Conservation (phyloP, 2,329 filamentous ascomycete genomes). For the Pestalotiopsis sp. region DNA sequence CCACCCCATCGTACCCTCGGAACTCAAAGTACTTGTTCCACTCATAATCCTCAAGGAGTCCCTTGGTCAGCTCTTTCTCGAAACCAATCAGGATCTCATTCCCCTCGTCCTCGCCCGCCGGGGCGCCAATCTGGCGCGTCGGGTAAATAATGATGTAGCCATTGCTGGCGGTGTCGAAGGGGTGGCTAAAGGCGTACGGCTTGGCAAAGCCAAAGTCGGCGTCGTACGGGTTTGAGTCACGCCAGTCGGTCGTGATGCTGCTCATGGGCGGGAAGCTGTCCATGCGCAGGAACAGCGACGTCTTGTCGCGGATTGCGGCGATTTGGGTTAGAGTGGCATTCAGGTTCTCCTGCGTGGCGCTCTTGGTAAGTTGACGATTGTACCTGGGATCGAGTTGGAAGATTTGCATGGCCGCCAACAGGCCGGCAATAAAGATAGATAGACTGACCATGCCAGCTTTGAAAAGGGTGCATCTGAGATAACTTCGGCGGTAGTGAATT, state of each 20-base stretch:
- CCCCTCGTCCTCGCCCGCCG: constrained; percentile 17
- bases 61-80: constrained; percentile 16
- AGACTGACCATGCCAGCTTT: constrained; percentile 1
- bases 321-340: background rate
- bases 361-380: constrained; percentile 1
- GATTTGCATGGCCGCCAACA: background rate
- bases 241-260: background rate
- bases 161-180: constrained; percentile 16
- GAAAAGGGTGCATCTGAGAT: constrained; percentile 14
- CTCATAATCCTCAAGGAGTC: constrained; percentile 18
- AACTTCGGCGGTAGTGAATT: background rate
- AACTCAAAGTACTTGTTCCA: constrained; percentile 22
- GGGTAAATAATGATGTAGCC: constrained; percentile 19
- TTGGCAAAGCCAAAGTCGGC: constrained; percentile 21
- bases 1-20: constrained; percentile 10
- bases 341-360: constrained; percentile 1
- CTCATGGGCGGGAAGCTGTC: background rate
- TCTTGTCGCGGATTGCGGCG: constrained; percentile 2
- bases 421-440: background rate
- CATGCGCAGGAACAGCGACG: background rate
- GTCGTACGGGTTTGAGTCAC: constrained; percentile 9
- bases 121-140: constrained; percentile 10
- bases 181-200: constrained; percentile 18
- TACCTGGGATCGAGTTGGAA: background rate
- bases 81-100: constrained; percentile 19